phyloP scores from a whole-genome alignment of 164 flowering plant genomes.

The Magnolia officinalis region DNA sequence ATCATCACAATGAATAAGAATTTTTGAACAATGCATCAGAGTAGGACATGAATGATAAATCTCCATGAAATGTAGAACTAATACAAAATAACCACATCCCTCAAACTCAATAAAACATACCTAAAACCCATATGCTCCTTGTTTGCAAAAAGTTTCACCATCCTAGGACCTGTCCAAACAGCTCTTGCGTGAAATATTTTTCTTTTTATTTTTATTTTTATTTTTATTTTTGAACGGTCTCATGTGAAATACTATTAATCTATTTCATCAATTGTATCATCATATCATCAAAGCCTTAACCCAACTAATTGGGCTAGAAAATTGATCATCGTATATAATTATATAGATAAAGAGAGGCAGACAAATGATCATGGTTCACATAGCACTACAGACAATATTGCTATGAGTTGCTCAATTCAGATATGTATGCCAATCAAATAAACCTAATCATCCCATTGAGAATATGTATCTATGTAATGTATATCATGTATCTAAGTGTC shows the following conservation, averaged over 20 bases:
- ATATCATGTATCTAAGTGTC: too few relatives aligned
- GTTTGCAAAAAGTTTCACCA: conserved; percentile 82
- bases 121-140: conserved; percentile 98
- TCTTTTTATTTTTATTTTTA: too few relatives aligned
- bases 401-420: background rate
- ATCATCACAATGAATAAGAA: conserved; percentile 2
- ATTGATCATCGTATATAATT: too few relatives aligned
- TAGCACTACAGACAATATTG: too few relatives aligned
- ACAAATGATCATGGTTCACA: background rate
- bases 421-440: background rate
- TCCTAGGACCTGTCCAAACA: conserved; percentile 26
- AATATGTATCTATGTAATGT: too few relatives aligned
- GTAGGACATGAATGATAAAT: background rate
- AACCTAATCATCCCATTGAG: background rate
- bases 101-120: conserved; percentile 23
- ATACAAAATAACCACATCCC: background rate
- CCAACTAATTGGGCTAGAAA: background rate
- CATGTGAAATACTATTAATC: background rate
- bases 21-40: background rate
- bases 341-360: background rate
- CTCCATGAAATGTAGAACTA: background rate
- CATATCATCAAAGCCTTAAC: background rate
- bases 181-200: background rate
- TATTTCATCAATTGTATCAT: background rate
- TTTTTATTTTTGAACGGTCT: too few relatives aligned